A percentile compares a stretch with the other conserved stretches of the same genome.
These are phyloP conservation scores for Triangularia verruculosa DNA, from an alignment of 2,329 filamentous ascomycete species.

Conservation along the genomic window DNA sequence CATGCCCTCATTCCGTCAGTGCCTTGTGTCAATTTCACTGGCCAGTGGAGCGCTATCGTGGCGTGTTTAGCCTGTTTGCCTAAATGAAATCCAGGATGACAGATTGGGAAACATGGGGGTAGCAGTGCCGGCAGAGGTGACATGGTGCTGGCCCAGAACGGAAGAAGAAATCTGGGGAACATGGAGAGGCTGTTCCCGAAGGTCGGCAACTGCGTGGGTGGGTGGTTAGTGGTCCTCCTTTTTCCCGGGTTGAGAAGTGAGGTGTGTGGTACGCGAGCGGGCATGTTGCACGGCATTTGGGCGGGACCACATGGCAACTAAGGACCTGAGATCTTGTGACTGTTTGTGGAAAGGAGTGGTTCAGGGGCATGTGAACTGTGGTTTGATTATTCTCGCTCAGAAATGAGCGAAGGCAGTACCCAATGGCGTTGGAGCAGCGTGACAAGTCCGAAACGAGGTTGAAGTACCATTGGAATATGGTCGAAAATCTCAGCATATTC, in stretches of 20 bases:
- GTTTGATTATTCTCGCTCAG: too few species aligned
- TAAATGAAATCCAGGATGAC: neutral
- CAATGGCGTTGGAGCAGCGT: too few species aligned
- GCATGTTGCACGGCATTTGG: neutral
- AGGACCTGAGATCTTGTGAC: too few species aligned
- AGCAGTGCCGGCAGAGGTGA: neutral
- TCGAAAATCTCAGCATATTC: too few species aligned
- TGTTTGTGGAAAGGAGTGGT: too few species aligned
- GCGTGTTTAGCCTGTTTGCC: conserved; percentile 5
- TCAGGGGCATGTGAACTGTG: too few species aligned
- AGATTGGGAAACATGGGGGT: neutral
- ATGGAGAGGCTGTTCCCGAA: neutral
- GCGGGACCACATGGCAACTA: neutral
- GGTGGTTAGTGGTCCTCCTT: neutral
- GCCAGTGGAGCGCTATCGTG: neutral
- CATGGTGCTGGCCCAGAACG: neutral
- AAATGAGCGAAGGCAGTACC: too few species aligned
- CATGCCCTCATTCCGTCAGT: neutral
- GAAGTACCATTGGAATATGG: too few species aligned
- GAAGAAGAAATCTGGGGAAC: neutral
- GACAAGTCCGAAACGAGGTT: too few species aligned
- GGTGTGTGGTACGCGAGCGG: neutral
- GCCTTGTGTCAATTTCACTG: neutral
- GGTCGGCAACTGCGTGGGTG: neutral
- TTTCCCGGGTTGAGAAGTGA: neutral